These are phyloP conservation scores for Verbascum thapsus DNA, from an alignment of 257 asterid genomes.

Conservation along the genomic window DNA sequence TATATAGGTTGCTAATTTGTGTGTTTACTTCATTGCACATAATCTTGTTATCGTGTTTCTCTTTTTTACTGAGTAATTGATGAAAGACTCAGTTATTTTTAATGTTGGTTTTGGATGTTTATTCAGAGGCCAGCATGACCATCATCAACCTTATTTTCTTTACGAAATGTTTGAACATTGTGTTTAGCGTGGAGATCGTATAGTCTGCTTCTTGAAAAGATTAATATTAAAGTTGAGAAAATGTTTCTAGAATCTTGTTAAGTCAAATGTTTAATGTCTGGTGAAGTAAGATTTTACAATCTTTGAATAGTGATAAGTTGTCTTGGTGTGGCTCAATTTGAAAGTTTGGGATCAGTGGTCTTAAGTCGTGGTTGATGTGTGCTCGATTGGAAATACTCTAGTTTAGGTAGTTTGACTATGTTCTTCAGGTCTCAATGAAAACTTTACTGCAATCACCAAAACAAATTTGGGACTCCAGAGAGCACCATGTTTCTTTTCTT, in stretches of 20 bases:
- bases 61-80: neutral
- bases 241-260: slow-evolving; percentile 3
- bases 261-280: neutral
- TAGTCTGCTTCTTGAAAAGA: neutral
- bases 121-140: neutral
- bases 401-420: neutral
- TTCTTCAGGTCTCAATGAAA: neutral
- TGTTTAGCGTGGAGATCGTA: neutral
- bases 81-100: neutral
- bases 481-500: neutral
- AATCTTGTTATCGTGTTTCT: slow-evolving; percentile 2
- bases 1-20: slow-evolving; percentile 7
- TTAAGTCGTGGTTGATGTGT: neutral
- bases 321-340: no score
- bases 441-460: neutral
- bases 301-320: neutral
- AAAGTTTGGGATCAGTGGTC: neutral
- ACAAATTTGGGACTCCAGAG: neutral
- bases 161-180: neutral
- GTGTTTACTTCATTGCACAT: neutral
- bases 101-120: slow-evolving; percentile 3
- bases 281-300: neutral
- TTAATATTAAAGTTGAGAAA: neutral
- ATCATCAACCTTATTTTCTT: neutral
- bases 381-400: neutral